Conservation (phyloP, 768 basidiomycete genomes). For the Mycena galopus region DNA sequence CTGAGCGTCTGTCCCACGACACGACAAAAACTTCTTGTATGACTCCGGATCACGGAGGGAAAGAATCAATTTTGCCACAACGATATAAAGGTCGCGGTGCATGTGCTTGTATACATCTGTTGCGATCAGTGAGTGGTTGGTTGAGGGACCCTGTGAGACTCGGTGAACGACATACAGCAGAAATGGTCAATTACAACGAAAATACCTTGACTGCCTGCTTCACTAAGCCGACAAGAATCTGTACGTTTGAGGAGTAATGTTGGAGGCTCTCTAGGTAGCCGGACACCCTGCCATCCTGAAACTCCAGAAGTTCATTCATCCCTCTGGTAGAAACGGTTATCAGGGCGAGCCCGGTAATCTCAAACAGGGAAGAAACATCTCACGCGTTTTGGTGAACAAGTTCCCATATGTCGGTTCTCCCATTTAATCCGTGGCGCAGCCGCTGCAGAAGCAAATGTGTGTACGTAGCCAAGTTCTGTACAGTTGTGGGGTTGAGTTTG, state of each 20-base stretch:
- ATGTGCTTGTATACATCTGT: neutral
- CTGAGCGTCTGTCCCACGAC: slow-evolving; percentile 12
- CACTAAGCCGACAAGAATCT: neutral
- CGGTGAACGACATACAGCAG: neutral
- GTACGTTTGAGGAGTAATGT: neutral
- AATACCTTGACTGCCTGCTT: neutral
- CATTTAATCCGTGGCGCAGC: no score
- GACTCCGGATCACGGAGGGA: neutral
- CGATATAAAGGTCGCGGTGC: neutral
- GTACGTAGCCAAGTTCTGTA: neutral
- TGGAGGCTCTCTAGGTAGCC: neutral
- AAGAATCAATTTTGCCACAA: neutral
- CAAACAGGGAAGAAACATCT: no score
- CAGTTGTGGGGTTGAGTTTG: neutral
- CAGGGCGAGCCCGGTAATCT: no score
- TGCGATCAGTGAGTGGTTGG: neutral
- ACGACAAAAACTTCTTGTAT: slow-evolving; percentile 9
- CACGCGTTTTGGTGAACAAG: no score
- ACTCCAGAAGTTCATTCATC: neutral
- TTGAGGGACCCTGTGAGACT: neutral
- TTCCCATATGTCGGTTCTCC: no score
- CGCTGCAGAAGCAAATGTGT: neutral
- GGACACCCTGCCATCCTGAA: neutral
- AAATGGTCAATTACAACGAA: neutral
- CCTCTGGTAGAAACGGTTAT: neutral